These are phyloP conservation scores for Filobasidium uniguttulatum DNA, from an alignment of 1,284 basidiomycete genomes.

Conservation along the genomic window DNA sequence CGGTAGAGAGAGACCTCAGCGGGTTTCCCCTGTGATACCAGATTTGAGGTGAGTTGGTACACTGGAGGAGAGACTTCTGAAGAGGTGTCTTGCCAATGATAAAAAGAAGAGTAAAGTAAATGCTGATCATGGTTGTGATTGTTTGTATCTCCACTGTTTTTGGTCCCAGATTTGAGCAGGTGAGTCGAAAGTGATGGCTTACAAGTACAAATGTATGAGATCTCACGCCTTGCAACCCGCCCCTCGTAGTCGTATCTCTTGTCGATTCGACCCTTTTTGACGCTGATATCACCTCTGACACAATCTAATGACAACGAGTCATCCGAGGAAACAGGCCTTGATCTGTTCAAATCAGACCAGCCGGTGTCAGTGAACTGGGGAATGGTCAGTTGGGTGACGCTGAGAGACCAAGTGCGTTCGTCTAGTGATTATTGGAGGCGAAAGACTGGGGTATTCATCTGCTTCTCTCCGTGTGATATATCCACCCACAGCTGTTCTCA, in stretches of 20 bases:
- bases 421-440: background rate
- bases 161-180: constrained; percentile 30
- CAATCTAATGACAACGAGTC: background rate
- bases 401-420: constrained; percentile 33
- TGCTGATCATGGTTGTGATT: background rate
- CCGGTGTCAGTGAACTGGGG: constrained; percentile 31
- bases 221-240: background rate
- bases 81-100: background rate
- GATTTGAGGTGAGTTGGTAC: constrained; percentile 22
- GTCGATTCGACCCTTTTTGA: constrained; percentile 27
- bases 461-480: background rate
- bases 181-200: constrained; percentile 13
- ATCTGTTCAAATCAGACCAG: too few relatives aligned
- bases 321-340: background rate
- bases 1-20: constrained; percentile 26
- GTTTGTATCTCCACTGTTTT: background rate
- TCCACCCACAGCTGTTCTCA: constrained; percentile 3
- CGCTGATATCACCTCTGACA: constrained; percentile 16
- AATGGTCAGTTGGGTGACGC: constrained; percentile 28
- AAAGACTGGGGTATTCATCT: too few relatives aligned
- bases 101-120: too few relatives aligned
- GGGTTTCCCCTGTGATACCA: constrained; percentile 30
- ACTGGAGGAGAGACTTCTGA: too few relatives aligned
- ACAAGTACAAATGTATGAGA: too few relatives aligned
- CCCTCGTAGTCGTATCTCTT: constrained; percentile 27